Base-by-base conservation (phyloP, 75 land plant species). In the Pinus taeda region DNA sequence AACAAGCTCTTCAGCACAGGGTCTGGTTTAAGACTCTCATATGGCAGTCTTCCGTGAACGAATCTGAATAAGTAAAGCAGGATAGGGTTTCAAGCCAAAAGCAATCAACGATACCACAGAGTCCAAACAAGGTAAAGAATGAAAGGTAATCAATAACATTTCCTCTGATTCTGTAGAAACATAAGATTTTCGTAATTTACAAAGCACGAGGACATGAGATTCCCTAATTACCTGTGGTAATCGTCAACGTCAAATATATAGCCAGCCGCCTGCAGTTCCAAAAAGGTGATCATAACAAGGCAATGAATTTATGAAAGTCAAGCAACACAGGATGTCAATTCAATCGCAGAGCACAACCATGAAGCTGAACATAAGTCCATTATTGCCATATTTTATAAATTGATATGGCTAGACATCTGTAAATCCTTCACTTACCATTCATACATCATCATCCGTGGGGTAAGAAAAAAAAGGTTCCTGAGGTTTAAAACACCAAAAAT, bases 211-310 rank as follows among this genome's bases (percentile, higher is more conserved):
- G 22, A 0, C 24, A 39, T 21, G 33, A n/a, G 22, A 69, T 39
- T 69, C 42, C 4, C 8, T 26, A 69, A 45, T 39, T 70, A 94
- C 97, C 89, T 90, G 70, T 95, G 95, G 59, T 92, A 95, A 18
- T 95, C 95, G 76, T 95, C 98, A 71, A 90, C 80, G 74, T 95
- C 91, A 71, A 92, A 89, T 36, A 89, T 78, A 82, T 93, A 93
- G 30, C 98, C 95, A 65, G 84, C 86, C 0, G 90, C 98, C 95
- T 90, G 85, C 53, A 81, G 13, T 55, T 69, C 22, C 72, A 69
- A 11, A 59, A 79, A 2, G 2, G 36, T 72, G 75, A 2, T 18
- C 45, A 33, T 49, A 78, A 53, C 30, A 36, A 45, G 8, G 20
- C 1, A 21, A 75, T 26, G 14, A 80, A 73, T 9, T 49, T 49